Evolutionary conservation across 2,329 filamentous ascomycete genomes (phyloP).

Genomic region (Penicillium nordicum): DNA sequence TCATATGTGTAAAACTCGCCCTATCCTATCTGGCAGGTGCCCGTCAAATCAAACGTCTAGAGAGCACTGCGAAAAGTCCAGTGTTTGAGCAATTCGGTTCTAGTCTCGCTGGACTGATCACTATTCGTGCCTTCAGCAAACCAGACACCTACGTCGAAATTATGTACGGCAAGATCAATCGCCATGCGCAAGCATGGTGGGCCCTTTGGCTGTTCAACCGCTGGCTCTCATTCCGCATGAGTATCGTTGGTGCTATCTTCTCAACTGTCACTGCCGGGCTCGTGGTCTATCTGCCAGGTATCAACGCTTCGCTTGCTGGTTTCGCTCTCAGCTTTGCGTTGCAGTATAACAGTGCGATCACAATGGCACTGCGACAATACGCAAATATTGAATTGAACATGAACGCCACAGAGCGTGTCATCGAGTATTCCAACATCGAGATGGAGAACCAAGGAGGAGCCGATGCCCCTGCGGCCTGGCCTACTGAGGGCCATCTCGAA

Average conservation of each 20-base stretch:
- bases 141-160: slow-evolving; percentile 61
- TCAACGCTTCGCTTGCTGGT: slow-evolving; percentile 69
- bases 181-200: slow-evolving; percentile 63
- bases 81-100: slow-evolving; percentile 78
- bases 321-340: slow-evolving; percentile 74
- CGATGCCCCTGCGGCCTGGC: slow-evolving; percentile 30
- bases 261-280: slow-evolving; percentile 62
- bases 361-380: slow-evolving; percentile 66
- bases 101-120: slow-evolving; percentile 67
- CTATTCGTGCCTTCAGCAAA: slow-evolving; percentile 73
- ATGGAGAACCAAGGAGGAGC: slow-evolving; percentile 25
- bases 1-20: slow-evolving; percentile 47
- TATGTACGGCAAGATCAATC: slow-evolving; percentile 69
- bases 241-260: slow-evolving; percentile 67
- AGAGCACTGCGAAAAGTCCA: slow-evolving; percentile 72
- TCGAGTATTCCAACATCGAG: slow-evolving; percentile 51
- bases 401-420: slow-evolving; percentile 43
- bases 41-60: slow-evolving; percentile 71
- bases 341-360: slow-evolving; percentile 64
- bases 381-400: slow-evolving; percentile 62
- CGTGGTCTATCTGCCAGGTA: slow-evolving; percentile 59
- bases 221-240: slow-evolving; percentile 73
- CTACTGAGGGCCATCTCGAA: slow-evolving; percentile 63
- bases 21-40: slow-evolving; percentile 65
- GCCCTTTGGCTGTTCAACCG: slow-evolving; percentile 70